Conservation (phyloP, 441 rosid genomes). For the Dalechampia spathulata region DNA sequence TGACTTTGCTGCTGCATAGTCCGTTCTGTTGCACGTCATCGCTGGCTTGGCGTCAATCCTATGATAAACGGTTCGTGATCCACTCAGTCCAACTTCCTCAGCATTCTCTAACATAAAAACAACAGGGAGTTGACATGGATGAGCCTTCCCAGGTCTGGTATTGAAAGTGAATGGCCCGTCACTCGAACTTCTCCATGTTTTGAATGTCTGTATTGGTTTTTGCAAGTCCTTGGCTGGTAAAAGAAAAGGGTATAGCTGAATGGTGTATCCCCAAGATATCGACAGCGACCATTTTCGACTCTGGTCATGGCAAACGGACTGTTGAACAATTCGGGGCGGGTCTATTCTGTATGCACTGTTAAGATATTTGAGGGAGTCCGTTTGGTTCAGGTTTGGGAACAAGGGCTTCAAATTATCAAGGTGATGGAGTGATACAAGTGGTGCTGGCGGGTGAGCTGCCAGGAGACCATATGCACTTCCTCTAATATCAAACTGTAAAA, state of each 20-base stretch:
- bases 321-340: constrained; percentile 65
- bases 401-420: constrained; percentile 44
- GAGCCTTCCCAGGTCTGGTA: constrained; percentile 35
- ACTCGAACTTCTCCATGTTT: constrained; percentile 58
- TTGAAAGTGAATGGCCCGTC: constrained; percentile 73
- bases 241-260: constrained; percentile 50
- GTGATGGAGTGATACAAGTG: constrained; percentile 78
- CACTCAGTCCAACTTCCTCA: constrained; percentile 28
- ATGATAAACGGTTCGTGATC: constrained; percentile 44
- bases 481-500: constrained; percentile 64
- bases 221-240: constrained; percentile 37
- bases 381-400: constrained; percentile 42
- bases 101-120: constrained; percentile 50
- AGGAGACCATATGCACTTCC: constrained; percentile 59
- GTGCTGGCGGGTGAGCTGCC: constrained; percentile 71
- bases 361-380: constrained; percentile 42
- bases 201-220: constrained; percentile 58
- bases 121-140: constrained; percentile 48
- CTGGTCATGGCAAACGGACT: constrained; percentile 44
- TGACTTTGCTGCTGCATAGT: constrained; percentile 22
- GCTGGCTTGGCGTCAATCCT: constrained; percentile 15
- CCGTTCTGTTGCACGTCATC: constrained; percentile 28
- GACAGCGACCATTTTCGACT: constrained; percentile 64
- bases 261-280: constrained; percentile 73
- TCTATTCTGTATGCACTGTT: constrained; percentile 41